Evolutionary conservation across 2,329 filamentous ascomycete species (phyloP), one percentile per base, ranked within the genome.

Genomic region (Pseudogymnoascus sp.): DNA sequence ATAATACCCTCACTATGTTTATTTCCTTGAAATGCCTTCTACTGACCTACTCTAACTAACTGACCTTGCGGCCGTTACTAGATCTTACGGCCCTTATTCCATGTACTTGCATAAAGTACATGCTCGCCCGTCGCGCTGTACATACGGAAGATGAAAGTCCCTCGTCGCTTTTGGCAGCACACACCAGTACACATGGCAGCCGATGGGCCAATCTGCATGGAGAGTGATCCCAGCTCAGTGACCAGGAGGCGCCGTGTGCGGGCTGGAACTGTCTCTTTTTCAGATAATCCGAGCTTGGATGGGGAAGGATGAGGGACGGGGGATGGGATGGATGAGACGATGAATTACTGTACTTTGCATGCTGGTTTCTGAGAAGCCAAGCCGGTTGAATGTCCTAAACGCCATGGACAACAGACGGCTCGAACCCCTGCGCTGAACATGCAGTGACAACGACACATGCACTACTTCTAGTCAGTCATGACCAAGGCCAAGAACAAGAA

Each of bases 341-440:
- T 19, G 46, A 4, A 11, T 53, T 31, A 6, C 26, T 53, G 46
- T 53, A 12, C n/a, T 53, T 53, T 31, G 24, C 26, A 31, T 10
- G 46, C 46, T 53, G 46, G 46, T 7, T 31, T 16, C n/a, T 16
- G 26, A 31, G 46, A 53, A 53, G 8, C 46, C 46, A 31, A 53
- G 46, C 46, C 46, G 46, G 46, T 53, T 53, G 46, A 53, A 53
- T 53, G 46, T 8, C 6, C 24, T 53, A 53, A 53, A 53, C 46
- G 46, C 46, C 46, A 4, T 53, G 26, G 4, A 31, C 26, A 14
- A 31, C 19, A 6, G 46, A 53, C n/a, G 46, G n/a, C 46, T 14
- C n/a, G 6, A 53, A 53, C 26, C 46, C 46, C 46, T 31, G 46
- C 26, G 3, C n/a, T 11, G 24, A 53, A 8, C 14, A 53, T 53